A percentile compares a stretch with the other conserved stretches of the same genome.
Conservation (phyloP, 345 rosid species). For the sweet orange (Citrus sinensis) region DNA sequence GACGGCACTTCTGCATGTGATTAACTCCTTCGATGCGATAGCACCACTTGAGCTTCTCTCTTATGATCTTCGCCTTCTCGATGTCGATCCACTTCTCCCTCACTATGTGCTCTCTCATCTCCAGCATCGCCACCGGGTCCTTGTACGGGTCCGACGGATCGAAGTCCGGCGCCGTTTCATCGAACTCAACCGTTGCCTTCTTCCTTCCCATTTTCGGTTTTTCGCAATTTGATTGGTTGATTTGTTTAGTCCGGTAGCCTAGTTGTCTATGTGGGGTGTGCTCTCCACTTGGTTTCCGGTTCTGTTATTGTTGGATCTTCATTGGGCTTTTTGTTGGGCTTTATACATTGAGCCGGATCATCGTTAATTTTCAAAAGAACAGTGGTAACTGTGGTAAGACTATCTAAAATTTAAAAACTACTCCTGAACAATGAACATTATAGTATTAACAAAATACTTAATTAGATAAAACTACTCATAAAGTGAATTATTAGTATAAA, state of each 20-base stretch:
- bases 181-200: constrained; percentile 86
- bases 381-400: too few species aligned
- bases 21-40: constrained; percentile 97
- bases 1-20: constrained; percentile 96
- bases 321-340: background rate
- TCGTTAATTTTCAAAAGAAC: too few species aligned
- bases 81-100: constrained; percentile 99
- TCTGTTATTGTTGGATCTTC: background rate
- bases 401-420: too few species aligned
- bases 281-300: background rate
- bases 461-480: too few species aligned
- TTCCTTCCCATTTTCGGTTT: constrained; percentile 73
- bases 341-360: too few species aligned
- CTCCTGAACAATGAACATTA: too few species aligned
- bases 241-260: background rate
- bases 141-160: constrained; percentile 82
- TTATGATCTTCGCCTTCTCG: constrained; percentile 94
- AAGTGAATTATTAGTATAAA: too few species aligned
- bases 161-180: constrained; percentile 96
- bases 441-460: too few species aligned
- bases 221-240: background rate
- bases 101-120: constrained; percentile 94
- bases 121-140: constrained; percentile 98
- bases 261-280: background rate
- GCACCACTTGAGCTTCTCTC: constrained; percentile 92